Evolutionary conservation across 164 flowering plant genomes (phyloP).

Genomic region (Magnolia kwangsiensis): DNA sequence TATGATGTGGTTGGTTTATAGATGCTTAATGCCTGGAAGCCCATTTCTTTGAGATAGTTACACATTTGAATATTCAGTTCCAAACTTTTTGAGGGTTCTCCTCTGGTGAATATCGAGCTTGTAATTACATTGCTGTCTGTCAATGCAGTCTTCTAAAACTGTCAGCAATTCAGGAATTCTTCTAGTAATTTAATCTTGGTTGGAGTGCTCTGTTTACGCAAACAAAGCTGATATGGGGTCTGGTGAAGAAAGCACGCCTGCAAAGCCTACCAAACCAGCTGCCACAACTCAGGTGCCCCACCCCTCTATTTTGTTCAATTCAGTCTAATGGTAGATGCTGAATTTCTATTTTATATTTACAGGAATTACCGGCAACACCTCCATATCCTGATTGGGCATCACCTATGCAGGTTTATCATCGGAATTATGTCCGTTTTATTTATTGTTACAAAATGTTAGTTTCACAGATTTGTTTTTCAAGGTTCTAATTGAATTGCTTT

Average conservation of each 20-base stretch:
- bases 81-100: not conserved
- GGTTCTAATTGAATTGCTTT: not conserved
- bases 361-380: slow-evolving; percentile 23
- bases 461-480: not conserved
- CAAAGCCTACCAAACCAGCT: slow-evolving; percentile 27
- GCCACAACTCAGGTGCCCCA: slow-evolving; percentile 17
- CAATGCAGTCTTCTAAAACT: slow-evolving; percentile 1
- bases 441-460: not conserved
- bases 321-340: not conserved
- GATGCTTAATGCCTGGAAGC: not conserved
- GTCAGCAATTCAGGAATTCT: not conserved
- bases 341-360: slow-evolving; percentile 2
- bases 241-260: slow-evolving; percentile 55
- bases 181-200: slow-evolving; percentile 3
- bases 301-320: not conserved
- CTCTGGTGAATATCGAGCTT: not conserved
- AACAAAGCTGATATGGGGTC: slow-evolving; percentile 29
- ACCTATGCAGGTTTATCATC: slow-evolving; percentile 69
- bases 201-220: not conserved
- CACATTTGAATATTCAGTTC: not conserved
- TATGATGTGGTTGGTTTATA: too few relatives aligned
- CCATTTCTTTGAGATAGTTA: not conserved
- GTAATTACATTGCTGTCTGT: not conserved
- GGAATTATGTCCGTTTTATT: not conserved
- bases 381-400: slow-evolving; percentile 69